Percentiles rank a stretch among this genome's conserved stretches.
phyloP scores from a whole-genome alignment of 1,284 basidiomycete species.

The Malassezia equina region DNA sequence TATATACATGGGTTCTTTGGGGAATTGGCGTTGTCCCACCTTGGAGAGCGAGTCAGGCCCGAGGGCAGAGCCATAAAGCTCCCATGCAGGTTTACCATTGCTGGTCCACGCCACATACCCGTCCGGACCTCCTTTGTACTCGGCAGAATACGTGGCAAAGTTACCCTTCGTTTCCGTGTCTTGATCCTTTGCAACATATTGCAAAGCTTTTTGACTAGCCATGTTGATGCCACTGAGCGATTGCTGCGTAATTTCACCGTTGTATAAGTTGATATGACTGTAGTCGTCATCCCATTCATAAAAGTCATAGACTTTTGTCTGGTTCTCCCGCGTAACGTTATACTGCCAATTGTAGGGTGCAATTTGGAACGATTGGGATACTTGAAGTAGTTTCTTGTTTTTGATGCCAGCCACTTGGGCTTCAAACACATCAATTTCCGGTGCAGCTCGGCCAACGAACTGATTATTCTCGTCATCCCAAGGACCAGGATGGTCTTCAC shows the following conservation, averaged over 20 bases:
- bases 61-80: slow-evolving; percentile 62
- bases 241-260: slow-evolving; percentile 38
- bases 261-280: slow-evolving; percentile 29
- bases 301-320: slow-evolving; percentile 24
- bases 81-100: slow-evolving; percentile 25
- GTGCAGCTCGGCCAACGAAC: slow-evolving; percentile 59
- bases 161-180: not conserved
- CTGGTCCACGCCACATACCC: slow-evolving; percentile 25
- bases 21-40: slow-evolving; percentile 64
- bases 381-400: slow-evolving; percentile 49
- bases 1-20: slow-evolving; percentile 52
- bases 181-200: not conserved
- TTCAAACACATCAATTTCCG: slow-evolving; percentile 62
- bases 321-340: slow-evolving; percentile 25
- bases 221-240: slow-evolving; percentile 14
- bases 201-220: slow-evolving; percentile 2
- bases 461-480: slow-evolving; percentile 54
- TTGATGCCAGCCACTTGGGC: slow-evolving; percentile 50
- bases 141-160: slow-evolving; percentile 8
- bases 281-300: slow-evolving; percentile 17
- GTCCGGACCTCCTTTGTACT: slow-evolving; percentile 4
- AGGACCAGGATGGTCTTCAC: slow-evolving; percentile 73
- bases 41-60: slow-evolving; percentile 58
- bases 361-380: slow-evolving; percentile 66
- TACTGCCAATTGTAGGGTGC: slow-evolving; percentile 56